phyloP scores from a whole-genome alignment of 23 red algal genomes.

The Gracilaria gracilis region DNA sequence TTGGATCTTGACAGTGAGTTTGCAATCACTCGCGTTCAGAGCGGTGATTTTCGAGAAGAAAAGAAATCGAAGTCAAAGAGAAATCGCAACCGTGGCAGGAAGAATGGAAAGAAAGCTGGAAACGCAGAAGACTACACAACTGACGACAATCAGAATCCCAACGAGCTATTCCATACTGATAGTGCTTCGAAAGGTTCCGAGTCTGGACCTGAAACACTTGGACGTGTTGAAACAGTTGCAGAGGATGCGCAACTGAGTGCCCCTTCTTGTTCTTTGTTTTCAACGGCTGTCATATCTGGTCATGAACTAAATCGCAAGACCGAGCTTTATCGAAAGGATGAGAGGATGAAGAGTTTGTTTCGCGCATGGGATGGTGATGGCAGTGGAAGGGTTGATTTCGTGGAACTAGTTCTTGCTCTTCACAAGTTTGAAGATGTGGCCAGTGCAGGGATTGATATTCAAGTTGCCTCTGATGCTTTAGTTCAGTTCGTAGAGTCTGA shows the following conservation, averaged over 20 bases:
- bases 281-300: slow-evolving; percentile 54
- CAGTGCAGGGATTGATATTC: slow-evolving; percentile 62
- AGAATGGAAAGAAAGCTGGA: slow-evolving; percentile 6
- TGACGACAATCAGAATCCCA: slow-evolving; percentile 20
- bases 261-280: slow-evolving; percentile 46
- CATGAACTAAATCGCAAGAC: slow-evolving; percentile 46
- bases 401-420: slow-evolving; percentile 68
- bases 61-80: slow-evolving; percentile 37
- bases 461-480: slow-evolving; percentile 69
- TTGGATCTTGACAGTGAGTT: slow-evolving; percentile 18
- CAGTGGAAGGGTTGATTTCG: slow-evolving; percentile 69
- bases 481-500: slow-evolving; percentile 57
- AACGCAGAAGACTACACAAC: slow-evolving; percentile 33
- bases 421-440: slow-evolving; percentile 76
- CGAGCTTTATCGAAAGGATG: slow-evolving; percentile 32
- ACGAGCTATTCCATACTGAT: slow-evolving; percentile 4
- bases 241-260: not conserved
- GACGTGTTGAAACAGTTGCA: slow-evolving; percentile 18
- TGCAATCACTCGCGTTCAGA: not conserved
- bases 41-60: slow-evolving; percentile 19
- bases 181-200: slow-evolving; percentile 9
- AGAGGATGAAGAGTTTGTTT: slow-evolving; percentile 75
- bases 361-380: slow-evolving; percentile 69
- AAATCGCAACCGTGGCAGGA: slow-evolving; percentile 7
- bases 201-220: slow-evolving; percentile 1